phyloP scores from a whole-genome alignment of 108 stramenopile genomes.

The Discostella stelligeroides region DNA sequence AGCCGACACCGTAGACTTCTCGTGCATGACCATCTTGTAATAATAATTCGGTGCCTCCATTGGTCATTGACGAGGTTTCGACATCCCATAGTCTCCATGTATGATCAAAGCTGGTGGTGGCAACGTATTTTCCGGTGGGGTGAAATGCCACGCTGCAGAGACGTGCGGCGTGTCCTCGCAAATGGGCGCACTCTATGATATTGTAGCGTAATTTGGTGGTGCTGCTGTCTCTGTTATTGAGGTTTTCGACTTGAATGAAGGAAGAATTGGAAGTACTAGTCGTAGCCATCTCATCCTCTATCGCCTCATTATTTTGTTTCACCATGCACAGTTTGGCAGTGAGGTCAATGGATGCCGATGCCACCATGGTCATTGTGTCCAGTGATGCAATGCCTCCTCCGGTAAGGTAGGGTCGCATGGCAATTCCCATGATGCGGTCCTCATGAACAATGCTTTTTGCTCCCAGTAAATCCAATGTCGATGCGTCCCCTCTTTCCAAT shows the following conservation, averaged over 20 bases:
- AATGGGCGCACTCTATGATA: slow-evolving; percentile 68
- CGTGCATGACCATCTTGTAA: slow-evolving; percentile 95
- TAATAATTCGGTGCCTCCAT: slow-evolving; percentile 76
- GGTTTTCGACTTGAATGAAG: slow-evolving; percentile 46
- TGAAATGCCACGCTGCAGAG: slow-evolving; percentile 94
- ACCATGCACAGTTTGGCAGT: slow-evolving; percentile 81
- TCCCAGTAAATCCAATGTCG: slow-evolving; percentile 65
- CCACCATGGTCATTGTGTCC: slow-evolving; percentile 47
- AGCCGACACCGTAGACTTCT: slow-evolving; percentile 92
- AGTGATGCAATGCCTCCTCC: slow-evolving; percentile 23
- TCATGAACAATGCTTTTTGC: slow-evolving; percentile 71
- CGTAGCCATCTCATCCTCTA: slow-evolving; percentile 23
- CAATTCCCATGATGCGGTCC: slow-evolving; percentile 88
- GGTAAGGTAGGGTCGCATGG: slow-evolving; percentile 54
- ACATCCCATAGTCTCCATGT: slow-evolving; percentile 99
- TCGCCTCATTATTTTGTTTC: slow-evolving; percentile 35
- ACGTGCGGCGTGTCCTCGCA: slow-evolving; percentile 90
- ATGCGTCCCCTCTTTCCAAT: not conserved
- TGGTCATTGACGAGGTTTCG: slow-evolving; percentile 70
- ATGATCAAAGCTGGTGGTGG: slow-evolving; percentile 95
- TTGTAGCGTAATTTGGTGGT: slow-evolving; percentile 26
- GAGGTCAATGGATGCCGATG: slow-evolving; percentile 84
- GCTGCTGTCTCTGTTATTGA: slow-evolving; percentile 17
- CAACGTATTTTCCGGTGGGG: slow-evolving; percentile 85
- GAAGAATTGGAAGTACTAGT: too few relatives aligned